Evolutionary conservation across 441 rosid species (phyloP), one percentile per base, ranked within the genome.

Genomic region (Cnidoscolus chayamansa): DNA sequence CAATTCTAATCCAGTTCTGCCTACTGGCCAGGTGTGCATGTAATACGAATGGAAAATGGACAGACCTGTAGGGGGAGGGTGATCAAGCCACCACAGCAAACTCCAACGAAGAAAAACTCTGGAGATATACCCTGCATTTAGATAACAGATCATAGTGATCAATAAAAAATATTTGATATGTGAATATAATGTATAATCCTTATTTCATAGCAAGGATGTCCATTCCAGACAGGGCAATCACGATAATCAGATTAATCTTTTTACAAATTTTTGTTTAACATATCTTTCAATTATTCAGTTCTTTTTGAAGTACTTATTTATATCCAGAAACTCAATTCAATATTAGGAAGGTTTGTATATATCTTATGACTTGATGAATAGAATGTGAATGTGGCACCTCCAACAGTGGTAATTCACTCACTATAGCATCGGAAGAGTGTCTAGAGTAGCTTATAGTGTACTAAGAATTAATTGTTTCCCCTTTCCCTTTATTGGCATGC

Each of bases 81-180:
- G 73, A 93, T 76, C 86, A 93, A 83, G 65, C 97, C 89, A 17
- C 97, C 94, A 57, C 90, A 84, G 74, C 96, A 93, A 76, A 93
- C 98, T 78, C 98, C 97, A 59, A 89, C 91, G 73, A 93, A 91
- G 82, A 91, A 93, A 78, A 80, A 83, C 61, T 87, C 94, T 11
- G 96, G 96, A 81, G 90, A 82, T 80, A 86, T 77, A 68, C 95
- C 89, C 92, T 86, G 81, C 66, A 65, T 67, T 30, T 37, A 56
- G n/a, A 56, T 63, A 66, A 62, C 43, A 65, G 30, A 54, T 12
- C 40, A 57, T 15, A 20, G 25, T 30, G 45, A 40, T 7, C 45
- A 40, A 3, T 40, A 40, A 40, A 10, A 25, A 4, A 40, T 40
- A 5, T 40, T 6, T 40, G 45, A 53, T 2, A 19, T 25, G 16